Conservation (phyloP, 2,329 filamentous ascomycete genomes). For the Ambrosiella xylebori region DNA sequence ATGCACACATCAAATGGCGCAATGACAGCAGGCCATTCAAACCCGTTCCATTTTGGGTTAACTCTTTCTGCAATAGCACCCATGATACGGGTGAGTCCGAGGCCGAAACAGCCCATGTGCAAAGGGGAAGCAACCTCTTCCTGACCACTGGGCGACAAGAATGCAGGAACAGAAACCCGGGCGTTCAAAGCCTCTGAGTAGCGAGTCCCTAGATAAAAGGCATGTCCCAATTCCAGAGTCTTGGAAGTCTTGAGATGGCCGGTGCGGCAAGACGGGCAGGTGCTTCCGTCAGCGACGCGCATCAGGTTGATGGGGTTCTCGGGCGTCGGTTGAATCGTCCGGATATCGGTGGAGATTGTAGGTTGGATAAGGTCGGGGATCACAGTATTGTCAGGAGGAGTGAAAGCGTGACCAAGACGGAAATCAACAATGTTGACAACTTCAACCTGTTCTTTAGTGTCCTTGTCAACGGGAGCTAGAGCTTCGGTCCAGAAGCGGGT, state of each 20-base stretch:
- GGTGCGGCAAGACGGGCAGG: constrained; percentile 51
- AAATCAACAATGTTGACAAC: constrained; percentile 22
- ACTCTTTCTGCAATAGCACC: constrained; percentile 67
- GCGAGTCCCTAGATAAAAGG: constrained; percentile 79
- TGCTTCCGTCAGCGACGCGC: constrained; percentile 47
- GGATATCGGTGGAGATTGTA: background rate
- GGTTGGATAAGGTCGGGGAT: background rate
- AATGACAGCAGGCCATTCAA: constrained; percentile 78
- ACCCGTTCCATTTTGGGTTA: constrained; percentile 45
- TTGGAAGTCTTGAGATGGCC: constrained; percentile 48
- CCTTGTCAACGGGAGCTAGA: constrained; percentile 15
- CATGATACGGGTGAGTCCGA: constrained; percentile 81
- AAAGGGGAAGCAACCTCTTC: constrained; percentile 31
- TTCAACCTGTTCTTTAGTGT: background rate
- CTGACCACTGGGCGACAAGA: constrained; percentile 6
- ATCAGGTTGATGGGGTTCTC: constrained; percentile 38
- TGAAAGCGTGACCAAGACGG: constrained; percentile 11
- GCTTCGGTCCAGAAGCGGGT: constrained; percentile 33
- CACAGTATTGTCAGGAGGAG: background rate
- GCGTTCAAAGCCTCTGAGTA: constrained; percentile 65
- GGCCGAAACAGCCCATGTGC: constrained; percentile 94
- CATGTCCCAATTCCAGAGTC: constrained; percentile 84
- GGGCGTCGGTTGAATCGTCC: background rate
- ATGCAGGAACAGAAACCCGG: constrained; percentile 28
- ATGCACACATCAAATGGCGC: constrained; percentile 69